Evolutionary conservation across 140 eudicot genomes (phyloP).

Genomic region (Flaveria floridana): DNA sequence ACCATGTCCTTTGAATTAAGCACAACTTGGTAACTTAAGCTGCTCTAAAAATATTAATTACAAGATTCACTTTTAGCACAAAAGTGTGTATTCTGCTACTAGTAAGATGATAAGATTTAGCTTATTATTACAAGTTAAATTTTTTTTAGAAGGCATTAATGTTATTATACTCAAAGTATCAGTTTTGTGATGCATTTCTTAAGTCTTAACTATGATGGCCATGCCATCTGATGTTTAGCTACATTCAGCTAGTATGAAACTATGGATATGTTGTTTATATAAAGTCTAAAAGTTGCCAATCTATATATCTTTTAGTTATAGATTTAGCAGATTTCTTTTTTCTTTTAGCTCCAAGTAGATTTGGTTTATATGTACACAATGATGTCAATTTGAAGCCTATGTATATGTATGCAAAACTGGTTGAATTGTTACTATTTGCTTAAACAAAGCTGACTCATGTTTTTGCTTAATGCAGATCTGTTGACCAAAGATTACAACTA

Average conservation of each 20-base stretch:
- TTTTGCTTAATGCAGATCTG: slow-evolving; percentile 54
- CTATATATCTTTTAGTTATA: neutral
- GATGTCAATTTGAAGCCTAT: neutral
- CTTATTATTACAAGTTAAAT: neutral
- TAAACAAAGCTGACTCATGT: slow-evolving; percentile 12
- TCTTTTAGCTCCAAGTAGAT: neutral
- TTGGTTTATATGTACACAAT: neutral
- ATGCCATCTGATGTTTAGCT: neutral
- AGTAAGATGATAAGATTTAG: neutral
- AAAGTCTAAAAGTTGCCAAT: slow-evolving; percentile 6
- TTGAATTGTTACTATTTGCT: slow-evolving; percentile 10
- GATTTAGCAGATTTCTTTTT: slow-evolving; percentile 1
- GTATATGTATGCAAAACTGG: neutral
- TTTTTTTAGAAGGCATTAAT: neutral
- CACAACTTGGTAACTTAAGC: neutral
- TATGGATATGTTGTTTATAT: neutral
- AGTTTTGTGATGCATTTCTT: neutral
- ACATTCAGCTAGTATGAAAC: neutral
- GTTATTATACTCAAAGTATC: neutral
- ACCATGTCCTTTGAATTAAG: neutral
- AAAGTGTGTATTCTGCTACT: neutral
- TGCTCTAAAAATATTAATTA: neutral
- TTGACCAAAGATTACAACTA: slow-evolving; percentile 87
- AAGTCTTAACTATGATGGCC: neutral
- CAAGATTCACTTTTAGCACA: neutral